These are phyloP conservation scores for Dittrichia graveolens DNA, from an alignment of 129 eudicot species.

Conservation along the genomic window DNA sequence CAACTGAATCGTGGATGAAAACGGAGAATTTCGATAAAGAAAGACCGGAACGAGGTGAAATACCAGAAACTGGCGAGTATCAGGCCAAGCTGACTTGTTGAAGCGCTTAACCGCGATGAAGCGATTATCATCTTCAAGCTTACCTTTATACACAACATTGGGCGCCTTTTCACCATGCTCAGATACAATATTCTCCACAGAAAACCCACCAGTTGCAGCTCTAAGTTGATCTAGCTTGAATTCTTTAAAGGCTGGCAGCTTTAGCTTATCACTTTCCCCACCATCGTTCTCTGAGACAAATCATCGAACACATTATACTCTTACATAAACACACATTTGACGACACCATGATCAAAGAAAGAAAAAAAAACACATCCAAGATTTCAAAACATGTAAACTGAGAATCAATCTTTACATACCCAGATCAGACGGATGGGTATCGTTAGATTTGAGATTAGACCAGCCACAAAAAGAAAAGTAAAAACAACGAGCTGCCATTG, in stretches of 20 bases:
- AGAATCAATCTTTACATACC: conserved; percentile 39
- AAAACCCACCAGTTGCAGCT: conserved; percentile 72
- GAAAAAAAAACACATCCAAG: neutral
- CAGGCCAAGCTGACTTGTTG: conserved; percentile 92
- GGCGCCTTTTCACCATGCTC: conserved; percentile 96
- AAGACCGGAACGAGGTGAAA: neutral
- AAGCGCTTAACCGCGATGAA: conserved; percentile 94
- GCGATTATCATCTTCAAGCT: conserved; percentile 59
- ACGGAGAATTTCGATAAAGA: neutral
- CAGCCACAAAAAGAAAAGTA: conserved; percentile 59
- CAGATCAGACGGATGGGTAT: conserved; percentile 53
- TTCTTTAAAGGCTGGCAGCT: conserved; percentile 55
- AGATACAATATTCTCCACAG: conserved; percentile 74
- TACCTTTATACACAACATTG: conserved; percentile 86
- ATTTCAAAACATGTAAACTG: neutral
- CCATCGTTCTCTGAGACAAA: conserved; percentile 40
- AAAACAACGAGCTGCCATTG: conserved; percentile 73
- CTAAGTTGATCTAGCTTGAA: conserved; percentile 66
- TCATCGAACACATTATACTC: conserved; percentile 31
- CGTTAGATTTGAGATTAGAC: conserved; percentile 49
- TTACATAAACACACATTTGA: neutral
- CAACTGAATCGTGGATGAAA: neutral
- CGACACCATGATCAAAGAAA: neutral
- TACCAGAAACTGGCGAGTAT: conserved; percentile 86
- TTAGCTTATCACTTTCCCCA: conserved; percentile 43